These are phyloP conservation scores for Kluyveromyces dobzhanskii DNA, from an alignment of 805 yeast genomes.

Conservation along the genomic window DNA sequence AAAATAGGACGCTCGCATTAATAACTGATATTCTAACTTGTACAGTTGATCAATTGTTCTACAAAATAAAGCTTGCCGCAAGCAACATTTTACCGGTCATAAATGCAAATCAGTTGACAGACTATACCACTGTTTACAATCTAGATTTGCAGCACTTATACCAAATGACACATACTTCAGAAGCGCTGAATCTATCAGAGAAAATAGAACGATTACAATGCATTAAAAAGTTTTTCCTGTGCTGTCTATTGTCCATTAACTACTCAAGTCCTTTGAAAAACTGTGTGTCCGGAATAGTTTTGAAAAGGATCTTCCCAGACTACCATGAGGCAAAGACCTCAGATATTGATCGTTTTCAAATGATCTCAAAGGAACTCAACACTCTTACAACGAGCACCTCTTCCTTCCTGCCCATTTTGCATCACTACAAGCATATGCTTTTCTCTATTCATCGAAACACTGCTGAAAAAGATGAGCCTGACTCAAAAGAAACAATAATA, in stretches of 20 bases:
- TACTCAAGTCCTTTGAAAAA: constrained; percentile 7
- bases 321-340: constrained; percentile 12
- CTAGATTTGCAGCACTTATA: constrained; percentile 27
- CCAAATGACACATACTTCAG: constrained; percentile 11
- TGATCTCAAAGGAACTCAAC: constrained; percentile 13
- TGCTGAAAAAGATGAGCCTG: background rate
- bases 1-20: constrained; percentile 9
- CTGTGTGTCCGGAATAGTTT: constrained; percentile 1
- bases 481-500: background rate
- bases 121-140: constrained; percentile 38
- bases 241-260: constrained; percentile 33
- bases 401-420: background rate
- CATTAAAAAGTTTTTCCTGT: constrained; percentile 35
- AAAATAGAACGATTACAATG: constrained; percentile 31
- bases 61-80: constrained; percentile 22
- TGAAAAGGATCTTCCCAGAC: constrained; percentile 8
- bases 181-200: constrained; percentile 20
- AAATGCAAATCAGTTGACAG: constrained; percentile 29
- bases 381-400: background rate
- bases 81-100: constrained; percentile 24
- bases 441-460: background rate
- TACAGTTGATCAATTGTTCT: constrained; percentile 21
- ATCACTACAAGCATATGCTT: background rate
- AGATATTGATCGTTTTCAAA: constrained; percentile 13
- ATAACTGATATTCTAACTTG: constrained; percentile 29